phyloP scores from a whole-genome alignment of 1,284 basidiomycete genomes.

The Trametes polyzona region DNA sequence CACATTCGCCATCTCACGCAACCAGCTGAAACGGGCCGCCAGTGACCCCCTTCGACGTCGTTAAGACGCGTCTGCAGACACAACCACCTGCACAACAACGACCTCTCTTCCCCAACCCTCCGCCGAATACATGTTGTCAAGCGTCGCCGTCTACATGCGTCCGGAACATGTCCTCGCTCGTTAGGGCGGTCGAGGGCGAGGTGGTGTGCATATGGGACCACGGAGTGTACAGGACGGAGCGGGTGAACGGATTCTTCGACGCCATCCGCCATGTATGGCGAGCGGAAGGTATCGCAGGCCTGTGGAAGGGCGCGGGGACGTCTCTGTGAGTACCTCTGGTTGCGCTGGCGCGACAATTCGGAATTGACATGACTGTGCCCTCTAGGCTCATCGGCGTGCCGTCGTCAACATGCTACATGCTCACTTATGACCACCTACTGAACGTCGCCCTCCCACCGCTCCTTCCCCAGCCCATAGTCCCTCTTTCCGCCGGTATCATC shows the following conservation, averaged over 20 bases:
- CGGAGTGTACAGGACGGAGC: constrained; percentile 69
- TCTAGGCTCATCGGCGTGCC: constrained; percentile 89
- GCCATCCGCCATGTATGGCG: constrained; percentile 79
- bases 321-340: constrained; percentile 64
- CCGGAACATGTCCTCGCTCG: constrained; percentile 77
- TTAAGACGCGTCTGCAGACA: constrained; percentile 92
- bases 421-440: constrained; percentile 92
- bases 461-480: constrained; percentile 63
- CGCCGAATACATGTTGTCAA: constrained; percentile 69
- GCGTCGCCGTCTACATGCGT: constrained; percentile 54
- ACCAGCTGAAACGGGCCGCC: constrained; percentile 5
- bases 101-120: constrained; percentile 53
- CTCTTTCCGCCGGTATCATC: constrained; percentile 82
- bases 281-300: constrained; percentile 76
- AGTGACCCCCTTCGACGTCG: constrained; percentile 96
- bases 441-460: constrained; percentile 62
- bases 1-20: background rate
- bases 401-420: constrained; percentile 92
- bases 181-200: constrained; percentile 54
- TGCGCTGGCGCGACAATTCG: constrained; percentile 16
- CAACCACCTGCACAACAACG: constrained; percentile 56
- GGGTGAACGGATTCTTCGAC: constrained; percentile 81
- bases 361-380: background rate
- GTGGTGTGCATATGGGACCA: constrained; percentile 80
- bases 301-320: constrained; percentile 92